Percentiles rank a stretch among this genome's conserved stretches.
These are phyloP conservation scores for Ceratobasidium sp. DNA, from an alignment of 1,284 basidiomycete genomes.

Conservation along the genomic window DNA sequence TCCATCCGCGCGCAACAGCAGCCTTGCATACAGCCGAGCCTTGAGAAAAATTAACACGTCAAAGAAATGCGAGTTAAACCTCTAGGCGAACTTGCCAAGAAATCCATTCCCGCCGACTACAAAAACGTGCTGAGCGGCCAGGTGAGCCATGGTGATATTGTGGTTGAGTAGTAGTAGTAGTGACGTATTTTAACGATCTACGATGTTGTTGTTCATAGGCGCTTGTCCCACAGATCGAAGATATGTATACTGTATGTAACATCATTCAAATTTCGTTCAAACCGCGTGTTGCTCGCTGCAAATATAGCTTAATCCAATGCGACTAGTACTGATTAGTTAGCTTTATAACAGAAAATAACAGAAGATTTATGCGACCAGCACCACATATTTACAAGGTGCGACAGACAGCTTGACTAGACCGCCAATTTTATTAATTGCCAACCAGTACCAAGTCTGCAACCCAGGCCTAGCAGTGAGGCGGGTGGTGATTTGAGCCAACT, in stretches of 20 bases:
- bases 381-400: too few relatives aligned
- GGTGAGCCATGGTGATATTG: not conserved
- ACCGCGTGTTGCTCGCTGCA: not conserved
- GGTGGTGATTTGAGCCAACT: too few relatives aligned
- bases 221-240: not conserved
- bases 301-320: too few relatives aligned
- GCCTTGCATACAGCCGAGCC: slow-evolving; percentile 93
- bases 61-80: slow-evolving; percentile 6
- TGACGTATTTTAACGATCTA: not conserved
- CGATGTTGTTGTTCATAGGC: too few relatives aligned
- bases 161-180: not conserved
- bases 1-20: slow-evolving; percentile 84
- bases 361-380: too few relatives aligned
- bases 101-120: slow-evolving; percentile 97
- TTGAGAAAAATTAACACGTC: slow-evolving; percentile 55
- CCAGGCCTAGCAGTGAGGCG: too few relatives aligned
- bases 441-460: too few relatives aligned
- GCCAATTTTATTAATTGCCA: too few relatives aligned
- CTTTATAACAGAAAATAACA: too few relatives aligned
- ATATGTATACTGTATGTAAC: not conserved
- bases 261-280: too few relatives aligned
- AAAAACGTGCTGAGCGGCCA: slow-evolving; percentile 70
- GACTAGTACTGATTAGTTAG: too few relatives aligned
- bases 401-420: too few relatives aligned
- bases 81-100: slow-evolving; percentile 70